These are phyloP conservation scores for Boletus rubroflammeus DNA, from an alignment of 768 basidiomycete species.

Conservation along the genomic window DNA sequence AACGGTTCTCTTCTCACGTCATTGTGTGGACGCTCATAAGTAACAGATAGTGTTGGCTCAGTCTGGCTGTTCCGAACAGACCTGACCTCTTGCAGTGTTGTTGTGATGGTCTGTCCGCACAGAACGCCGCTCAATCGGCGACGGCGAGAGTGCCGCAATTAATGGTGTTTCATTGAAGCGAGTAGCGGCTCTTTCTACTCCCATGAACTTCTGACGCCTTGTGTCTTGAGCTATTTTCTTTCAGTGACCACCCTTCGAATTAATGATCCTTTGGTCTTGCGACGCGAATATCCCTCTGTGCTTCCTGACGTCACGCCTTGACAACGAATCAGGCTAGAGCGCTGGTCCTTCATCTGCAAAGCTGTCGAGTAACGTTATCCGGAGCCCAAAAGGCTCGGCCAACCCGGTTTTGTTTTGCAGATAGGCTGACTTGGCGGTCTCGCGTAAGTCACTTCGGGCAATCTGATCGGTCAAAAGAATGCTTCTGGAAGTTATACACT, in stretches of 20 bases:
- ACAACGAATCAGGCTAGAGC: background rate
- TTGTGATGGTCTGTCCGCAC: background rate
- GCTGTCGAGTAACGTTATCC: no score
- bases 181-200: background rate
- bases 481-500: background rate
- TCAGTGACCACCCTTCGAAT: background rate
- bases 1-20: background rate
- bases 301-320: slow-evolving; percentile 21
- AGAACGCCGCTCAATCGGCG: slow-evolving; percentile 5
- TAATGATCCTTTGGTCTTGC: background rate
- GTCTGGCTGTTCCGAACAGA: slow-evolving; percentile 1
- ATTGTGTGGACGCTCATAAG: background rate
- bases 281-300: background rate
- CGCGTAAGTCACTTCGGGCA: background rate
- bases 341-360: background rate
- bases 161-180: background rate
- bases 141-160: background rate
- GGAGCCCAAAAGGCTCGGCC: no score
- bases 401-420: no score
- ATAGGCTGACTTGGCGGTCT: no score
- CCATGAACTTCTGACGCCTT: background rate
- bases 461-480: background rate
- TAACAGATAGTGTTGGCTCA: no score
- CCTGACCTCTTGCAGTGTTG: background rate
- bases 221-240: background rate